Evolutionary conservation across 805 yeast genomes (phyloP).

Genomic region (Candida suzukii): DNA sequence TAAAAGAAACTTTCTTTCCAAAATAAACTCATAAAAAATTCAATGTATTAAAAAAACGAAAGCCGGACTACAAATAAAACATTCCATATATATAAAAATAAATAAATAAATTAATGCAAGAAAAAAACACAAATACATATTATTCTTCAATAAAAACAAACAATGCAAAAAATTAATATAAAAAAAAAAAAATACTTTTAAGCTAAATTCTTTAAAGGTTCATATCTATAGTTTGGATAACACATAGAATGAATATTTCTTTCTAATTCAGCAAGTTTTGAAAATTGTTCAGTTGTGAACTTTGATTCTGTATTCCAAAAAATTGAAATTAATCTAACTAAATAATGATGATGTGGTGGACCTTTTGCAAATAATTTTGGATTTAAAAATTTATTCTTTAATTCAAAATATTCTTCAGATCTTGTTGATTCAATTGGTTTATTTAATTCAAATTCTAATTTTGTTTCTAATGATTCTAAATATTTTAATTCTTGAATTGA

Average conservation of each 20-base stretch:
- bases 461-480: constrained; percentile 6
- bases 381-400: not conserved
- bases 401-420: not conserved
- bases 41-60: too few relatives aligned
- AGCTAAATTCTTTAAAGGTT: constrained; percentile 18
- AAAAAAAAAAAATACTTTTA: not conserved
- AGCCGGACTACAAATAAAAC: too few relatives aligned
- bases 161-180: too few relatives aligned
- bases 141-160: too few relatives aligned
- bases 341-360: constrained; percentile 28
- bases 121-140: not conserved
- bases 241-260: constrained; percentile 32
- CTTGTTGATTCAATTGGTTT: not conserved
- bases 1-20: constrained; percentile 1
- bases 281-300: constrained; percentile 30
- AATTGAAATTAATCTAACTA: constrained; percentile 35
- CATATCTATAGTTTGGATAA: constrained; percentile 37
- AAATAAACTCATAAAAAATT: too few relatives aligned
- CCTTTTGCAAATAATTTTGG: not conserved
- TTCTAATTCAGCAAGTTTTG: constrained; percentile 31
- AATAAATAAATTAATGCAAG: too few relatives aligned
- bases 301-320: constrained; percentile 37
- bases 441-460: not conserved
- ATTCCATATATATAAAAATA: too few relatives aligned
- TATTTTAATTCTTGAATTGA: constrained; percentile 9